Conservation (phyloP, 306 rosid species). For the Prinsepia uniflora region DNA sequence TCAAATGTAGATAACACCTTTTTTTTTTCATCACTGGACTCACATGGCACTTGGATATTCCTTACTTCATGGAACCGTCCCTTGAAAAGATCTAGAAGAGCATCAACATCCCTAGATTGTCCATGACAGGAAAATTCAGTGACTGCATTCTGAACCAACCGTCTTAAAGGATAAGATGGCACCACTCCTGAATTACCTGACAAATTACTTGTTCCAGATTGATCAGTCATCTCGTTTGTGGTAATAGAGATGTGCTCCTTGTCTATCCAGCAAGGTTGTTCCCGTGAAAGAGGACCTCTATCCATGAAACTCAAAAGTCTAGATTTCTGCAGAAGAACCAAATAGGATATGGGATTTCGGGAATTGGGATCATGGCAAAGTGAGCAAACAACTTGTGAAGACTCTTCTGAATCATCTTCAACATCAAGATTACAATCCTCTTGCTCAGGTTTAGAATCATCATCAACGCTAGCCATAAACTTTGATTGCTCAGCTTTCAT, state of each 20-base stretch:
- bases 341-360: conserved; percentile 59
- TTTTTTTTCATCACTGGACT: conserved; percentile 39
- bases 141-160: conserved; percentile 52
- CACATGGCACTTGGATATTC: conserved; percentile 44
- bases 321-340: conserved; percentile 89
- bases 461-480: conserved; percentile 80
- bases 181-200: conserved; percentile 37
- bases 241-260: conserved; percentile 39
- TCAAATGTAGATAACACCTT: conserved; percentile 39
- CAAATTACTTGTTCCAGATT: conserved; percentile 31
- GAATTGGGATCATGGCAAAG: conserved; percentile 89
- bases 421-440: conserved; percentile 37
- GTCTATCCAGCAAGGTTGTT: conserved; percentile 39
- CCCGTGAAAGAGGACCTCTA: conserved; percentile 75
- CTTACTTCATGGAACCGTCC: conserved; percentile 47
- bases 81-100: conserved; percentile 49
- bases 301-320: conserved; percentile 80
- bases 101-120: conserved; percentile 51
- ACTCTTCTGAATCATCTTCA: conserved; percentile 50
- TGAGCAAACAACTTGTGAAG: conserved; percentile 70
- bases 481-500: conserved; percentile 89
- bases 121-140: conserved; percentile 48
- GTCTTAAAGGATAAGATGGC: conserved; percentile 42
- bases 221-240: conserved; percentile 36
- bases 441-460: conserved; percentile 45